Base-by-base conservation (phyloP, 257 asterid genomes). In the Scutellaria baicalensis region DNA sequence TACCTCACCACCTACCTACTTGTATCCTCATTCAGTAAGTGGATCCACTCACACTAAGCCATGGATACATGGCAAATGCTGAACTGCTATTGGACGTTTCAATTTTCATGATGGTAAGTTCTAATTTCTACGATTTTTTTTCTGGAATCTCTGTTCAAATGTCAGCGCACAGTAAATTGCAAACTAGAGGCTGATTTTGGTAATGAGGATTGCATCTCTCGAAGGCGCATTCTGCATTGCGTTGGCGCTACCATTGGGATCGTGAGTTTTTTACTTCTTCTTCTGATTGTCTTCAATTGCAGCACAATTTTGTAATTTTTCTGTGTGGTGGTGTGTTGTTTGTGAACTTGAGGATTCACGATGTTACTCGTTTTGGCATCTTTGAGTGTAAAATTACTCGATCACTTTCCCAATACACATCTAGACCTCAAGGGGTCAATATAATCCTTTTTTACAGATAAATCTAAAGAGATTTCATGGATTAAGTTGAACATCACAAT, bases 141-240 rank as follows among this genome's bases (percentile, higher is more conserved):
- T 1, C 17, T 33, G 8, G 35, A 21, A 47, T 66, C 58, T 20
- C 12, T 3, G 27, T 38, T 4, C 45, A 65, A 50, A 64, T 48
- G 23, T 14, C 87, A 86, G 94, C 68, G 81, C n/a, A 62, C 71
- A 31, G 68, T 82, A 33, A 85, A 69, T 59, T 91, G 96, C 80
- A 91, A 83, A 68, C 27, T 62, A 35, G 91, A 66, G 66, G 70
- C 75, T 71, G 82, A 79, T 47, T 45, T 16, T 66, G 78, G 49
- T 27, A 59, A 70, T 56, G 88, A 73, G 57, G 75, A 75, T 71
- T 66, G 80, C 69, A 43, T 84, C 69, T 79, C 81, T 35, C 87
- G 97, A 17, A 89, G 97, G 59, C 82, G 78, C 50, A 36, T 88
- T 79, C 80, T 93, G 72, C 89, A 86, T 38, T 71, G 86, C 72